These are phyloP conservation scores for Tulasnella sp. DNA, from an alignment of 768 basidiomycete species.

Conservation along the genomic window DNA sequence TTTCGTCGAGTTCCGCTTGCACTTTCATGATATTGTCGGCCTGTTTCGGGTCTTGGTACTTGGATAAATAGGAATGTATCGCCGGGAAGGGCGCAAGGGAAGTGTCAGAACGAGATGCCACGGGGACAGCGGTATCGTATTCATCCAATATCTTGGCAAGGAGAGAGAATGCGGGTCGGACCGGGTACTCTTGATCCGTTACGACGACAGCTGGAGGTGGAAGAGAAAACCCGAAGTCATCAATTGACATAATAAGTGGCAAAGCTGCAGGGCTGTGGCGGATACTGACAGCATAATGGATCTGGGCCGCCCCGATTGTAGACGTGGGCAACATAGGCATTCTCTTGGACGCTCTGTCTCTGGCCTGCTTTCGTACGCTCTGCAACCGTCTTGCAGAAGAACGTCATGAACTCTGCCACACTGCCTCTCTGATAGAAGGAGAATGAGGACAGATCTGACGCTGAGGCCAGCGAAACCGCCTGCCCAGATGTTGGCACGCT, in stretches of 20 bases:
- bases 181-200: slow-evolving; percentile 92
- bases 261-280: background rate
- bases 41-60: slow-evolving; percentile 94
- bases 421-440: slow-evolving; percentile 87
- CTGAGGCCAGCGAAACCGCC: slow-evolving; percentile 50
- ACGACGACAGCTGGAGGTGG: slow-evolving; percentile 64
- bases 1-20: slow-evolving; percentile 96
- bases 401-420: slow-evolving; percentile 84
- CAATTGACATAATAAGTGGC: background rate
- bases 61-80: slow-evolving; percentile 64
- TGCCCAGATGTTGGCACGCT: slow-evolving; percentile 54
- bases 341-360: slow-evolving; percentile 90
- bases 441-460: slow-evolving; percentile 79
- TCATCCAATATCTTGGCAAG: slow-evolving; percentile 90
- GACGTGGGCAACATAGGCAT: slow-evolving; percentile 84
- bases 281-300: slow-evolving; percentile 60
- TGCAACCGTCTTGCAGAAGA: slow-evolving; percentile 86
- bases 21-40: slow-evolving; percentile 98
- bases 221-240: background rate
- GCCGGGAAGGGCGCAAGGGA: slow-evolving; percentile 64
- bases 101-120: slow-evolving; percentile 54
- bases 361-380: slow-evolving; percentile 80
- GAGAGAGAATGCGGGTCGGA: slow-evolving; percentile 91
- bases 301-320: slow-evolving; percentile 85
- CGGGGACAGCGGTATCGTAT: slow-evolving; percentile 68